Percentiles rank a stretch among this genome's conserved stretches.
phyloP scores from a whole-genome alignment of 495 filamentous ascomycete species.

The Ramalina peruviana region DNA sequence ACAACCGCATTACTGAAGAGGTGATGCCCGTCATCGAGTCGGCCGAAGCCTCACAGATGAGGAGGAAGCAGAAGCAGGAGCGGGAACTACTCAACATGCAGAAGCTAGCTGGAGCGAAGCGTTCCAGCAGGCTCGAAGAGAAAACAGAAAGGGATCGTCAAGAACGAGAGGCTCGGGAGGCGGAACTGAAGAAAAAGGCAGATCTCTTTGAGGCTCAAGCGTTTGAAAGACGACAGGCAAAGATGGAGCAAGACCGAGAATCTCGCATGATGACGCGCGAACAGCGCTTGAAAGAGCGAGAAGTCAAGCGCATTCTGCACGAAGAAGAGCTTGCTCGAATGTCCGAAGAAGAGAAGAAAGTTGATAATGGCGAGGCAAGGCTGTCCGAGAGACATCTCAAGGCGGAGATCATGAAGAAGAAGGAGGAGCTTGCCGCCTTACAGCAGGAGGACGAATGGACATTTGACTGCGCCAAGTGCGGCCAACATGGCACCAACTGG shows the following conservation, averaged over 20 bases:
- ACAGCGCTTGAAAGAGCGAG: slow-evolving; percentile 67
- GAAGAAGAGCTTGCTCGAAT: slow-evolving; percentile 71
- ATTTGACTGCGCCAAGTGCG: slow-evolving; percentile 84
- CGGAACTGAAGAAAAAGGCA: slow-evolving; percentile 51
- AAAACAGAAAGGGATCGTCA: slow-evolving; percentile 66
- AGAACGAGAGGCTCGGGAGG: slow-evolving; percentile 56
- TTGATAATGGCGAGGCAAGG: slow-evolving; percentile 46
- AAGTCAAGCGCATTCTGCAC: slow-evolving; percentile 62
- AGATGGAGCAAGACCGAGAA: slow-evolving; percentile 63
- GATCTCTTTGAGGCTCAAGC: slow-evolving; percentile 54
- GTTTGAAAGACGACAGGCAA: slow-evolving; percentile 51
- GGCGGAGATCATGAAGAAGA: slow-evolving; percentile 61
- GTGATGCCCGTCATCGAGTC: slow-evolving; percentile 74
- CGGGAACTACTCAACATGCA: slow-evolving; percentile 69
- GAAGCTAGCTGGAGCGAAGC: slow-evolving; percentile 81
- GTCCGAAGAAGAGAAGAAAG: slow-evolving; percentile 59
- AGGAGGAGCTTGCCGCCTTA: slow-evolving; percentile 56
- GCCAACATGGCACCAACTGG: slow-evolving; percentile 69
- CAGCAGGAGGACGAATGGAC: slow-evolving; percentile 77
- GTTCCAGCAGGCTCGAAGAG: slow-evolving; percentile 73
- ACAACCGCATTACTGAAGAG: slow-evolving; percentile 52
- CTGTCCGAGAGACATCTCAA: slow-evolving; percentile 67
- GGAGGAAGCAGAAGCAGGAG: slow-evolving; percentile 54
- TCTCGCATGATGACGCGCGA: slow-evolving; percentile 75
- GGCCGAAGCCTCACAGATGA: slow-evolving; percentile 59